Conservation (phyloP, 2,329 filamentous ascomycete genomes). For the Talaromyces sp. region DNA sequence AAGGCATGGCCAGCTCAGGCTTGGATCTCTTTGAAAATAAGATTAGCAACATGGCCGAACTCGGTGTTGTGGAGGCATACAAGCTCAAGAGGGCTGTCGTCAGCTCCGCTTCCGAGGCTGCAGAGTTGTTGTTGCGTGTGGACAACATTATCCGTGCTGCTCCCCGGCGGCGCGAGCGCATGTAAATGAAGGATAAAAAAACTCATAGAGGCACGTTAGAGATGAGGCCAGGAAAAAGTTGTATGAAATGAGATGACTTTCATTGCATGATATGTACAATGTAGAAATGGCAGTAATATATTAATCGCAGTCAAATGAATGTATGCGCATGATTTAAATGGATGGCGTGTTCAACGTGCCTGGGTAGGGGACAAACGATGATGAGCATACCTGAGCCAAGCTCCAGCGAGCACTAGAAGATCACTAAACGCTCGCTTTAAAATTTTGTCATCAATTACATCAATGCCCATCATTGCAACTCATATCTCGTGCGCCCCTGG, state of each 20-base stretch:
- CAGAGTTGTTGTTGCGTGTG: conserved; percentile 89
- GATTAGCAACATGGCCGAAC: conserved; percentile 90
- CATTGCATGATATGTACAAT: conserved; percentile 16
- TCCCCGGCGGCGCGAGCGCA: conserved; percentile 74
- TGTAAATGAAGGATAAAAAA: conserved; percentile 45
- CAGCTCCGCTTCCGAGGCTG: conserved; percentile 90
- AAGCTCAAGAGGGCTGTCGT: conserved; percentile 99
- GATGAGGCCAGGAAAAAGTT: conserved; percentile 2
- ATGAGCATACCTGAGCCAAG: no score
- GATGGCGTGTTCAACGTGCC: no score
- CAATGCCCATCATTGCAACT: conserved; percentile 1
- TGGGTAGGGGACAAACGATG: no score
- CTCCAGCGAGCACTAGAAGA: not conserved
- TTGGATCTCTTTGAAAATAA: conserved; percentile 87
- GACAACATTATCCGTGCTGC: conserved; percentile 97
- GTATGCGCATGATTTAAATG: not conserved
- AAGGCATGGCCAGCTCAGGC: conserved; percentile 87
- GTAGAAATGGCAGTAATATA: conserved; percentile 14
- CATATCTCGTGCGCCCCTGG: not conserved
- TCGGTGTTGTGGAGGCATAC: conserved; percentile 95
- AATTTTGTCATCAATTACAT: not conserved
- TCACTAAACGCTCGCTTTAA: not conserved
- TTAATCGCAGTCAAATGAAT: not conserved
- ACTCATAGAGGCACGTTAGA: not conserved
- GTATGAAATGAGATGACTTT: conserved; percentile 16